These are phyloP conservation scores for Calonectria hongkongensis DNA, from an alignment of 2,329 filamentous ascomycete genomes.

Conservation along the genomic window DNA sequence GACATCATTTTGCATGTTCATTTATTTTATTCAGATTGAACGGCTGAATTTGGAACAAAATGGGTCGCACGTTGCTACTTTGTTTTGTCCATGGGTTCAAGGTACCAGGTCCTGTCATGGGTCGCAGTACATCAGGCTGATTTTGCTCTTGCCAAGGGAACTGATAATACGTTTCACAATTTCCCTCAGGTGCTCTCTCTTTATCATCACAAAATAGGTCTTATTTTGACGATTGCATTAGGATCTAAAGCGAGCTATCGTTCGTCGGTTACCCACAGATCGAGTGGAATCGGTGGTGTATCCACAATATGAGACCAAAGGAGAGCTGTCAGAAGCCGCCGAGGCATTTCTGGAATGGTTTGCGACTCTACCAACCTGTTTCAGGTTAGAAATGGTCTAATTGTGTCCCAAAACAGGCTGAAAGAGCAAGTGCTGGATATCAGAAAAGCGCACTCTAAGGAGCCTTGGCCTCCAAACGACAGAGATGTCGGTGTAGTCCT, in stretches of 20 bases:
- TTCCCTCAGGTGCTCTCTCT: constrained; percentile 72
- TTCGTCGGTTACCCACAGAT: constrained; percentile 76
- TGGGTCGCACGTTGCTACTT: constrained; percentile 77
- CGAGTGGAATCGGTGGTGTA: constrained; percentile 78
- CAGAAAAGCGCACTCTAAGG: constrained; percentile 80
- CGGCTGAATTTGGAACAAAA: constrained; percentile 44
- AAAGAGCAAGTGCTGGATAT: constrained; percentile 88
- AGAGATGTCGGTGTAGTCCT: constrained; percentile 87
- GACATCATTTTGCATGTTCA: background rate
- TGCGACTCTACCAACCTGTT: background rate
- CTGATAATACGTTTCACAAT: constrained; percentile 80
- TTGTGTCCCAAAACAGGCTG: constrained; percentile 73
- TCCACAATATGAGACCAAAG: constrained; percentile 83
- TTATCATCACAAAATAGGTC: fast-evolving
- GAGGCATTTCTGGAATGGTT: constrained; percentile 69
- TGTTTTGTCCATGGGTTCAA: constrained; percentile 88
- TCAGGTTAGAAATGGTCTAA: background rate
- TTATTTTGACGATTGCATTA: constrained; percentile 40
- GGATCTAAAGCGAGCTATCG: constrained; percentile 76
- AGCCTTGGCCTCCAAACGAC: constrained; percentile 85
- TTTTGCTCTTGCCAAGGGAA: constrained; percentile 67
- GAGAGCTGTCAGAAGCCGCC: constrained; percentile 74
- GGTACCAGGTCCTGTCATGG: background rate
- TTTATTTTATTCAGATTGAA: background rate
- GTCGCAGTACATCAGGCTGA: background rate